A percentile compares a stretch with the other conserved stretches of the same genome.
phyloP scores from a whole-genome alignment of 805 yeast species.

The Ogataea allantospora region DNA sequence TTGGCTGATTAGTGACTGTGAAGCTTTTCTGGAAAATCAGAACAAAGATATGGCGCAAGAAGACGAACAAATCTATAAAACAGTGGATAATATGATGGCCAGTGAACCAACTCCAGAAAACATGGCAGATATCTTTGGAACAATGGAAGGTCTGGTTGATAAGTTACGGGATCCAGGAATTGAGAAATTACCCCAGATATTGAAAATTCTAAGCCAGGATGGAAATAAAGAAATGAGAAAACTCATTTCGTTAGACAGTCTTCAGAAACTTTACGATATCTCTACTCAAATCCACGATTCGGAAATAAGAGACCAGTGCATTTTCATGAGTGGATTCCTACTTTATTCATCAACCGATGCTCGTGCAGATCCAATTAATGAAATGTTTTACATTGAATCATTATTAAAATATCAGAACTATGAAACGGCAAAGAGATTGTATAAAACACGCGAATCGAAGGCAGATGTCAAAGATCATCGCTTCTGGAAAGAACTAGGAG shows the following conservation, averaged over 20 bases:
- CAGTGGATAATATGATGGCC: constrained; percentile 17
- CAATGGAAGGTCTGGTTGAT: constrained; percentile 22
- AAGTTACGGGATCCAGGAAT: constrained; percentile 23
- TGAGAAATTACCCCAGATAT: constrained; percentile 25
- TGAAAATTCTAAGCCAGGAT: constrained; percentile 20
- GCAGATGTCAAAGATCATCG: constrained; percentile 37
- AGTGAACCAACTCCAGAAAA: constrained; percentile 20
- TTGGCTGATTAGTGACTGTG: constrained; percentile 29
- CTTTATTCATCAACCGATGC: constrained; percentile 41
- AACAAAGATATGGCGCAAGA: constrained; percentile 1
- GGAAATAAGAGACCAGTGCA: constrained; percentile 33
- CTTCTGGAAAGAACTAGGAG: constrained; percentile 56
- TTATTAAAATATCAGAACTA: constrained; percentile 35
- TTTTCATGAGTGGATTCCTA: constrained; percentile 41
- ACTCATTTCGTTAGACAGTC: constrained; percentile 35
- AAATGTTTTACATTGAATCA: constrained; percentile 47
- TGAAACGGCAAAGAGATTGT: constrained; percentile 38
- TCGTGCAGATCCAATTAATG: constrained; percentile 50
- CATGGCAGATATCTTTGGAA: constrained; percentile 23
- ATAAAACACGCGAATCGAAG: constrained; percentile 34
- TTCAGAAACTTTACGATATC: constrained; percentile 39
- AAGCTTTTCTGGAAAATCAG: constrained; percentile 17
- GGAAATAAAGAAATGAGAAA: constrained; percentile 18
- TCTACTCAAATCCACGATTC: constrained; percentile 38
- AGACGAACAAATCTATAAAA: constrained; percentile 7